These are phyloP conservation scores for Schizochytrium sp. DNA, from an alignment of 108 stramenopile genomes.

Conservation along the genomic window DNA sequence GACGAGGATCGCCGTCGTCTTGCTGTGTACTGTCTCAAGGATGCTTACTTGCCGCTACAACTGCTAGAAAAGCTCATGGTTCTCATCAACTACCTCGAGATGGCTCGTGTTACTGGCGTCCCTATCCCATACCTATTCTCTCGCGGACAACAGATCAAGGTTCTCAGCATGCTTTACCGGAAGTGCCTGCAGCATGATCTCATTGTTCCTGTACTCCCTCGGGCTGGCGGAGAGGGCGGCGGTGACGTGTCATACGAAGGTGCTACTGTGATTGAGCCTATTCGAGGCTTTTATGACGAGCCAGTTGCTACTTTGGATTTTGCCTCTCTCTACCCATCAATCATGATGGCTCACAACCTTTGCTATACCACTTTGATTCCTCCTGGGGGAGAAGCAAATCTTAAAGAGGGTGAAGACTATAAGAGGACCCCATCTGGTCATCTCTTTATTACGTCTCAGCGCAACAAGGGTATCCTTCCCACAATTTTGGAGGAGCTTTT, in stretches of 20 bases:
- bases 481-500: constrained; percentile 93
- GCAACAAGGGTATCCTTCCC: constrained; percentile 95
- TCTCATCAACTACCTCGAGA: constrained; percentile 98
- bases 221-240: constrained; percentile 74
- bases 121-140: constrained; percentile 93
- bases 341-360: constrained; percentile 99
- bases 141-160: constrained; percentile 99
- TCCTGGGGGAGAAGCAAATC: constrained; percentile 79
- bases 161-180: constrained; percentile 96
- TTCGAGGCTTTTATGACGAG: constrained; percentile 92
- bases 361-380: constrained; percentile 96
- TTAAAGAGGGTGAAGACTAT: constrained; percentile 80
- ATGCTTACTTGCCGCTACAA: constrained; percentile 91
- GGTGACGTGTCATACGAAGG: constrained; percentile 93
- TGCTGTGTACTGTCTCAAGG: constrained; percentile 99
- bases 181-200: constrained; percentile 90
- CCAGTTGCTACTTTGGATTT: constrained; percentile 99
- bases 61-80: constrained; percentile 98
- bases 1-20: constrained; percentile 97
- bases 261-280: constrained; percentile 97
- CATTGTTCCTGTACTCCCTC: constrained; percentile 91
- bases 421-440: constrained; percentile 91
- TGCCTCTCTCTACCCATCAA: constrained; percentile 98
- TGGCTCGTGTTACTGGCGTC: constrained; percentile 99
- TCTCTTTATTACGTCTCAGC: constrained; percentile 88